Evolutionary conservation across 1,284 basidiomycete genomes (phyloP), one percentile per base, ranked within the genome.

Genomic region (Irpex rosettiformis): DNA sequence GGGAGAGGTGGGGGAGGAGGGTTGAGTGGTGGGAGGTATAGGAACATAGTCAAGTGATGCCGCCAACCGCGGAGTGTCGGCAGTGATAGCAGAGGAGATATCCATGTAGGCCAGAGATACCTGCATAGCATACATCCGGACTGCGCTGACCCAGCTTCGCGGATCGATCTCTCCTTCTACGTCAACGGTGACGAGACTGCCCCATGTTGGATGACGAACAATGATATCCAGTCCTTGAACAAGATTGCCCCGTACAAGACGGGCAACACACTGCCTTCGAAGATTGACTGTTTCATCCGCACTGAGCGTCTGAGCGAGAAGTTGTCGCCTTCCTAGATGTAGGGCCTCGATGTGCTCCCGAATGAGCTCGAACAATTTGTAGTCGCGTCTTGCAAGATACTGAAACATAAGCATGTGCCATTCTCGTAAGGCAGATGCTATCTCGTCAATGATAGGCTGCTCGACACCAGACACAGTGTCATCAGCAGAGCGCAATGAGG

Each of bases 391-490:
- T 3, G 89, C 87, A 25, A 99, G 88, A 72, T 98, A 96, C 57
- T 89, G 87, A 68, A 95, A 96, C 81, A 98, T 89, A 28, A 96
- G 81, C 27, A 85, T 84, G 69, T 95, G 91, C 94, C 96, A 98
- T 81, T 98, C 96, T 37, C 96, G 86, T 45, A 98, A 77, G 0
- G 96, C 95, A 21, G 94, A 96, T 0, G 96, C 93, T 65, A 99
- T 97, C 76, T 99, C 96, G 73, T 99, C 96, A 55, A 98, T 86
- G 67, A 98, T 88, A 1, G 96, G 96, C 70, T 97, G 95, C 10
- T 75, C 77, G 25, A 82, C 79, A 4, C 94, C 94, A 0, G 89
- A 88, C 2, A 84, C 81, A 1, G 95, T 98, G 64, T 96, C 94
- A 69, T 96, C 94, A 49, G 93, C 93, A 3, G 93, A 92, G 62